Conservation (phyloP, 768 basidiomycete genomes). For the Boletellus emodensis region DNA sequence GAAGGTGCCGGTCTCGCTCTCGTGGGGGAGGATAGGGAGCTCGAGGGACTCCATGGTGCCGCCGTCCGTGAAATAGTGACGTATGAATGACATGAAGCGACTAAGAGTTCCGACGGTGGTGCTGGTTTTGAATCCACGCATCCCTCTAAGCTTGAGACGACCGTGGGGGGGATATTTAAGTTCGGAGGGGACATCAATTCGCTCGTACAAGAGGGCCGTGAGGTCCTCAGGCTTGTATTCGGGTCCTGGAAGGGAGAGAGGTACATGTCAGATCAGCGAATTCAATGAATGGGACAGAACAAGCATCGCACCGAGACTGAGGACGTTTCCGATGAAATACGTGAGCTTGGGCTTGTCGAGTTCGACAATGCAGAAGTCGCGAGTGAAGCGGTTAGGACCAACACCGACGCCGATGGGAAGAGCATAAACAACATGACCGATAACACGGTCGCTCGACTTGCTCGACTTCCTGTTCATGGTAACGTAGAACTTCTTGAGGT, state of each 20-base stretch:
- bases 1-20: not conserved
- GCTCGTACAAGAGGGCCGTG: not conserved
- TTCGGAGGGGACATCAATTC: not conserved
- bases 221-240: not conserved
- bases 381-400: not conserved
- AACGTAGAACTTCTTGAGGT: not conserved
- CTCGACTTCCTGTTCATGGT: not conserved
- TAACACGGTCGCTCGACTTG: not conserved
- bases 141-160: too few species aligned
- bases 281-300: not conserved
- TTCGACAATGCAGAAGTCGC: not conserved
- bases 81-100: not conserved
- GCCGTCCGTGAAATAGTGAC: not conserved
- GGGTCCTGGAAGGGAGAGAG: not conserved
- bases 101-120: not conserved
- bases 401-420: not conserved
- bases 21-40: not conserved
- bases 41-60: not conserved
- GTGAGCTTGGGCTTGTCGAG: not conserved
- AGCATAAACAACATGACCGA: not conserved
- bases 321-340: not conserved
- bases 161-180: not conserved
- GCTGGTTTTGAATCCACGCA: not conserved
- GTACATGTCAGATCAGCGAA: too few species aligned
- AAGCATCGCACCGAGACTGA: not conserved